Evolutionary conservation across 768 basidiomycete genomes (phyloP).

Genomic region (Phaeotremella skinneri): DNA sequence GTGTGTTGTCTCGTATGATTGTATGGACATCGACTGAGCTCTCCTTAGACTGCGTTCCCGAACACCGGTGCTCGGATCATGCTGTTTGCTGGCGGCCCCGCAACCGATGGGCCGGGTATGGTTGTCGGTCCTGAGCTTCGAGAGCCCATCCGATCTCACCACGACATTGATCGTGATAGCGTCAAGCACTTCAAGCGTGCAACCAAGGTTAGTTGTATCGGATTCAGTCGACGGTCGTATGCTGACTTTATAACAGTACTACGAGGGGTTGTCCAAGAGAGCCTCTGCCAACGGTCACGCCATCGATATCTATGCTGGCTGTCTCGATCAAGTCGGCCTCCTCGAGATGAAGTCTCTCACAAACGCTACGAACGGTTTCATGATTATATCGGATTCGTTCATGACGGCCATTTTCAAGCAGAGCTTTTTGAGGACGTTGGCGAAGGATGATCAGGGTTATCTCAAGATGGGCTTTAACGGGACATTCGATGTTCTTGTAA

Average conservation of each 20-base stretch:
- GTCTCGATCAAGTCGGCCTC: slow-evolving; percentile 94
- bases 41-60: slow-evolving; percentile 72
- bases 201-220: slow-evolving; percentile 66
- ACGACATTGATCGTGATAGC: slow-evolving; percentile 95
- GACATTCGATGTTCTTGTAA: slow-evolving; percentile 93
- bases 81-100: slow-evolving; percentile 91
- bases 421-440: slow-evolving; percentile 87
- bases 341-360: slow-evolving; percentile 95
- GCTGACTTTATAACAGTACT: slow-evolving; percentile 64
- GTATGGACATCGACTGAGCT: neutral
- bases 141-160: slow-evolving; percentile 96
- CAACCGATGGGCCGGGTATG: slow-evolving; percentile 94
- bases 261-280: slow-evolving; percentile 88
- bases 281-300: slow-evolving; percentile 92
- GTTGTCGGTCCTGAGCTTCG: slow-evolving; percentile 92
- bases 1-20: slow-evolving; percentile 51
- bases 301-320: slow-evolving; percentile 92
- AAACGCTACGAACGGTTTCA: slow-evolving; percentile 94
- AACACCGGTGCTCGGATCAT: slow-evolving; percentile 96
- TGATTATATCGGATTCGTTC: slow-evolving; percentile 94
- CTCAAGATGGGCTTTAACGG: slow-evolving; percentile 98
- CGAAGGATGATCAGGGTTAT: slow-evolving; percentile 86
- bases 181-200: slow-evolving; percentile 98
- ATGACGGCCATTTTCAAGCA: slow-evolving; percentile 99
- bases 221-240: neutral